Evolutionary conservation across 768 basidiomycete species (phyloP), one percentile per base, ranked within the genome.

Genomic region (Agaricus blazei): DNA sequence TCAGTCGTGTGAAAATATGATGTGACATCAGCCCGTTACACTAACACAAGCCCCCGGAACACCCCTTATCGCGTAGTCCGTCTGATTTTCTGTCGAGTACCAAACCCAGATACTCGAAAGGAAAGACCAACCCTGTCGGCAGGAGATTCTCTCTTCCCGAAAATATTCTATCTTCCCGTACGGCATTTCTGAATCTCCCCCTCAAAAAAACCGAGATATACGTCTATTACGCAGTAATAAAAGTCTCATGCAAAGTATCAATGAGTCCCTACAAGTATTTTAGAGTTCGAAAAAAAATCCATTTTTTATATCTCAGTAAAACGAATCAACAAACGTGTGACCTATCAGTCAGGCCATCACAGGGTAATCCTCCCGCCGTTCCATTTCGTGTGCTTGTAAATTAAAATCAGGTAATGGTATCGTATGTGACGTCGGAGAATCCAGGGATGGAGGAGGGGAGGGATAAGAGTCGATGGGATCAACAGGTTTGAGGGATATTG

Each of bases 401-500:
- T 48, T 42, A 14, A 27, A 28, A 9, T 51, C 28, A 28, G 67
- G 65, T 15, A 68, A 54, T 12, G 66, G 63, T 51, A 66, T 62
- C 14, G 60, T 63, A 34, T 67, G 59, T 19, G 64, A 64, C n/a
- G 68, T 63, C 3, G 71, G 72, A 11, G 72, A 73, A 54, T 69
- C 67, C 29, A 66, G 51, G 3, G 71, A 72, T 19, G 68, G 70
- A 49, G 79, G 80, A 1, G 78, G 80, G 0, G 79, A 79, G 19
- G 80, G 80, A 63, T 81, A 82, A 14, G 75, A 69, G 34, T 72
- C 71, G n/a, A 62, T 62, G 6, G 73, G 72, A 43, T 68, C 68
- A 19, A 55, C 36, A 54, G 59, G 31, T 58, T 54, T 40, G 51
- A 60, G 44, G 2, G 54, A 55, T 41, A 55, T 55, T 41, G 29